Evolutionary conservation across 768 basidiomycete species (phyloP), one percentile per base, ranked within the genome.

Genomic region (Boletus barrowsii): DNA sequence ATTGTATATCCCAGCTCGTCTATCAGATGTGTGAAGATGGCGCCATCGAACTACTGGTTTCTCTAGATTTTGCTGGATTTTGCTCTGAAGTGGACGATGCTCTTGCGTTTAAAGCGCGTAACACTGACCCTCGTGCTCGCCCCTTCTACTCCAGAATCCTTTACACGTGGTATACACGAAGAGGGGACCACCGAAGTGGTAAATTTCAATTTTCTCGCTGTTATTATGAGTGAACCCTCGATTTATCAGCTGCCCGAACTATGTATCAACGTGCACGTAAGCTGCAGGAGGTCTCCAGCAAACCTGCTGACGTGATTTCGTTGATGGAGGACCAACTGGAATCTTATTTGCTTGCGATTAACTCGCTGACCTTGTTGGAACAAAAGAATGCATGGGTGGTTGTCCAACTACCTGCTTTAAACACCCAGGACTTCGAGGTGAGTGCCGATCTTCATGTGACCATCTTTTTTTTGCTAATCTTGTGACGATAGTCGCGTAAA

Each of bases 231-330:
- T 43, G 58, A 67, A 61, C 67, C 68, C 67, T 61, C 50, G 53
- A 48, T 58, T 49, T 54, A 46, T 33, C 65, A 98, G 96, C 95
- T 51, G 90, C 91, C 15, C 79, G 88, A 49, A 86, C 86, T 10
- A 97, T 98, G 95, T 98, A 95, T 69, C 90, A 91, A 62, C 86
- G 93, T 50, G 93, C 89, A 20, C 78, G 86, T 58, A 89, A 93
- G 65, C 73, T 98, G 10, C 83, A 81, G 47, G 75, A 74, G 32
- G 60, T 79, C 32, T 54, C 69, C 47, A 68, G 61, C 47, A 66
- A 72, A 42, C 60, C 72, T 18, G 59, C 66, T 58, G 66, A 74
- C 42, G 75, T 75, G 58, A 59, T 76, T 33, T 68, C 75, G 14
- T 65, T 79, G 58, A 80, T 84, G 35, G 83, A 86, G 61, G 83